Evolutionary conservation across 108 stramenopile genomes (phyloP), one percentile per base, ranked within the genome.

Genomic region (Cyclotella distinguenda): DNA sequence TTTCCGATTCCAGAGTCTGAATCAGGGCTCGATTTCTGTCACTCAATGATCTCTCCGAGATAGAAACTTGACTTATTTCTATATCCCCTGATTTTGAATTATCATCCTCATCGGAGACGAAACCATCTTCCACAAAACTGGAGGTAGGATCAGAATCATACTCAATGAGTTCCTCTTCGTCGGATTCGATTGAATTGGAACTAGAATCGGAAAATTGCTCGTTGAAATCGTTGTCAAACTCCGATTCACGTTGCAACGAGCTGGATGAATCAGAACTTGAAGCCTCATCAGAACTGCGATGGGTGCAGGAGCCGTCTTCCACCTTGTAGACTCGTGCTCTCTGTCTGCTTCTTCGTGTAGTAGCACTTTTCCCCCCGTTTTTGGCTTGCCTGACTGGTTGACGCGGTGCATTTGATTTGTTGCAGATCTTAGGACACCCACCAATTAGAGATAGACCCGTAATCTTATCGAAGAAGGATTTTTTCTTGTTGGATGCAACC

Each of bases 81-180:
- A 42, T 13, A 27, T 12, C 40, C 1, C 27, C 40, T 15, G 58
- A 43, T 22, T 34, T 43, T 15, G n/a, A n/a, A n/a, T 59, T 40
- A 44, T 56, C 35, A 4, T 56, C 55, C 6, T 12, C 42, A 59
- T 55, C 53, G 13, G 57, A 26, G 2, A 34, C 46, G 48, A 62
- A 62, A 26, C 34, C 60, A 22, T 62, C 60, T 43, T 62, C 60
- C 13, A 62, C 60, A 48, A 62, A 62, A 22, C 60, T 62, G 46
- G 26, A 33, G 8, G 35, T 38, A 38, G 38, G 8, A 12, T 12
- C 18, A 13, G 58, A 59, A 13, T 42, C 28, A 6, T 28, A 6
- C 6, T 26, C 13, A 30, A 42, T 27, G 26, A 28, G 26, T 16
- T 43, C 40, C 6, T 26, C 46, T 8, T 48, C 46, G 12, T 62